A percentile compares a stretch with the other conserved stretches of the same genome.
Conservation (phyloP, 2,329 filamentous ascomycete genomes). For the Penicillium paneum region DNA sequence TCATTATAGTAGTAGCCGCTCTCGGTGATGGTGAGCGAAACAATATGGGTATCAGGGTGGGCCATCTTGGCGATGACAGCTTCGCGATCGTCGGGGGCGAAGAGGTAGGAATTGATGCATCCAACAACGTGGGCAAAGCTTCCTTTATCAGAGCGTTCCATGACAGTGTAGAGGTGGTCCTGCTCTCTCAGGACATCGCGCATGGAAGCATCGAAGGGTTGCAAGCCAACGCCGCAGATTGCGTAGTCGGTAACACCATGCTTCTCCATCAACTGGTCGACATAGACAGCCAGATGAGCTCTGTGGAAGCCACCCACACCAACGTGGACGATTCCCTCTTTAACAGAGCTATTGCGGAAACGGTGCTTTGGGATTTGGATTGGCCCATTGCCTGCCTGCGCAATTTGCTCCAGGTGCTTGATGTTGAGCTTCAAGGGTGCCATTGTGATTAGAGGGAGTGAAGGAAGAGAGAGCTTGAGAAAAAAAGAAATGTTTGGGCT, state of each 20-base stretch:
- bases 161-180: conserved; percentile 54
- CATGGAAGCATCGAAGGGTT: conserved; percentile 52
- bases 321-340: conserved; percentile 55
- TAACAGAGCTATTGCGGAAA: conserved; percentile 41
- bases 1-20: conserved; percentile 59
- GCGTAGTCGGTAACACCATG: conserved; percentile 48
- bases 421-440: conserved; percentile 41
- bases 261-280: conserved; percentile 50
- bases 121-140: conserved; percentile 50
- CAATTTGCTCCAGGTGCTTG: conserved; percentile 41
- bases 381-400: conserved; percentile 16
- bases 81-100: conserved; percentile 51
- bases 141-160: conserved; percentile 54
- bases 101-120: conserved; percentile 54
- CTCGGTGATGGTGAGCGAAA: conserved; percentile 56
- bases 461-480: conserved; percentile 8
- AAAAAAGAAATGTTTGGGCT: not conserved
- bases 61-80: conserved; percentile 56
- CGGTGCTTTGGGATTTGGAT: conserved; percentile 46
- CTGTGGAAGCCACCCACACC: conserved; percentile 56
- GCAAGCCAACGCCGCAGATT: conserved; percentile 53
- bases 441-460: conserved; percentile 25
- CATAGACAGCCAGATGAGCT: conserved; percentile 53
- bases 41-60: conserved; percentile 53
- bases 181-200: conserved; percentile 50